Conservation (phyloP, 441 rosid genomes). For the Aquilaria agallochum region DNA sequence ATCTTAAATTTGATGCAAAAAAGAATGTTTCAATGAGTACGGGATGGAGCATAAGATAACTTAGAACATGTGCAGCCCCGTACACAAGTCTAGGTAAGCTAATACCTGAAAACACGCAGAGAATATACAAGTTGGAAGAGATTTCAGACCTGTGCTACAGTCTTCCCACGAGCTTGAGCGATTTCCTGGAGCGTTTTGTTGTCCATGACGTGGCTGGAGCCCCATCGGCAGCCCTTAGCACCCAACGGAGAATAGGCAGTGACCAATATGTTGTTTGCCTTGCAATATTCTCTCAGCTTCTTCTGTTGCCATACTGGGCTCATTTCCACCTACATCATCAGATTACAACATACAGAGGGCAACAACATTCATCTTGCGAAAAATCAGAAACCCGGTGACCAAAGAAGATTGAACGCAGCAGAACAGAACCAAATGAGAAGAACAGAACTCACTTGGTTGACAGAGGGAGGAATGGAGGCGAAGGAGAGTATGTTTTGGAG, state of each 20-base stretch:
- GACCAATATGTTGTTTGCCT: slow-evolving; percentile 10
- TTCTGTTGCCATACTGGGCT: slow-evolving; percentile 31
- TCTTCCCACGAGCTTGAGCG: slow-evolving; percentile 22
- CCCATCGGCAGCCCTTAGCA: slow-evolving; percentile 19
- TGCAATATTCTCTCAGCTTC: slow-evolving; percentile 29
- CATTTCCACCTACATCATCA: slow-evolving; percentile 29
- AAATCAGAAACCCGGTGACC: no score
- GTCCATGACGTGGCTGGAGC: slow-evolving; percentile 21
- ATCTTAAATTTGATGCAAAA: no score
- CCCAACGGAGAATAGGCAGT: slow-evolving; percentile 29
- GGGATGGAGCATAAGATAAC: no score
- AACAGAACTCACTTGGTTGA: slow-evolving; percentile 28
- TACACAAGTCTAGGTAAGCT: no score
- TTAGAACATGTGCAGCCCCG: no score
- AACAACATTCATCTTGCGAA: not conserved
- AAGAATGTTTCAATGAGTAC: no score
- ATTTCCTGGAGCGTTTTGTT: slow-evolving; percentile 19
- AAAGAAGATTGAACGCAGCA: no score
- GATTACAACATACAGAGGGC: not conserved
- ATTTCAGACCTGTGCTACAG: slow-evolving; percentile 28
- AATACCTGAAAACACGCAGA: not conserved
- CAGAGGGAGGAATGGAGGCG: slow-evolving; percentile 27
- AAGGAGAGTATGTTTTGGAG: slow-evolving; percentile 23
- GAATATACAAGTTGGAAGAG: not conserved
- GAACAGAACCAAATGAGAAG: not conserved